These are phyloP conservation scores for Ulmus americana DNA, from an alignment of 331 rosid genomes.

Conservation along the genomic window DNA sequence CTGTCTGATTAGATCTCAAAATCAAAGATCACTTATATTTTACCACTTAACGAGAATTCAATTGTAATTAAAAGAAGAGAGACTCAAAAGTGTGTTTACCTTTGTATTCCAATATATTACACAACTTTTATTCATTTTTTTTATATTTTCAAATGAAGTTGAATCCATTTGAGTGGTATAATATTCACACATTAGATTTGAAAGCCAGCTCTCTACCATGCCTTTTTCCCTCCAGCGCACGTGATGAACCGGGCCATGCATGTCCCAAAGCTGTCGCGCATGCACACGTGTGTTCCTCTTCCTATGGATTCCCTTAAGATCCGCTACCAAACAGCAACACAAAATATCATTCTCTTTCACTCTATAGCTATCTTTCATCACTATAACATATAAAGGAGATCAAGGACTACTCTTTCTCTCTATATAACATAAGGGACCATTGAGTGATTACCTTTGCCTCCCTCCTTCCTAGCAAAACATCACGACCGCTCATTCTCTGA, in stretches of 20 bases:
- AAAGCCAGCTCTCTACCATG: constrained; percentile 12
- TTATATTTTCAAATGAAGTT: no score
- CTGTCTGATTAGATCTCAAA: neutral
- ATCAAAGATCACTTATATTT: no score
- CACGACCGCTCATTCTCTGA: constrained; percentile 29
- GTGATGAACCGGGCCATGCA: constrained; percentile 53
- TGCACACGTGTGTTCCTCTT: constrained; percentile 73
- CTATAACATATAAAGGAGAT: no score
- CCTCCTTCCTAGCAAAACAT: constrained; percentile 37
- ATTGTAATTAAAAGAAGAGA: neutral
- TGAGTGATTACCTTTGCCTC: constrained; percentile 42
- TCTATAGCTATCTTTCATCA: neutral
- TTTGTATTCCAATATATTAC: neutral
- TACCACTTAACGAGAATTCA: no score
- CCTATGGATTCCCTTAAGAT: constrained; percentile 43
- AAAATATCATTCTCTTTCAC: neutral
- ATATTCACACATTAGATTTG: constrained; percentile 20
- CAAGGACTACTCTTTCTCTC: no score
- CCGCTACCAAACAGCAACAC: constrained; percentile 31
- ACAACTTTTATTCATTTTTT: no score
- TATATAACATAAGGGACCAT: neutral
- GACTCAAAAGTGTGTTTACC: neutral
- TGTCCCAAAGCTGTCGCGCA: constrained; percentile 56
- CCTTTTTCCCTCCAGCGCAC: constrained; percentile 41
- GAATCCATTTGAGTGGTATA: no score